A percentile compares a stretch with the other conserved stretches of the same genome.
These are phyloP conservation scores for Allium sativum DNA, from an alignment of 106 monocot genomes.

Conservation along the genomic window DNA sequence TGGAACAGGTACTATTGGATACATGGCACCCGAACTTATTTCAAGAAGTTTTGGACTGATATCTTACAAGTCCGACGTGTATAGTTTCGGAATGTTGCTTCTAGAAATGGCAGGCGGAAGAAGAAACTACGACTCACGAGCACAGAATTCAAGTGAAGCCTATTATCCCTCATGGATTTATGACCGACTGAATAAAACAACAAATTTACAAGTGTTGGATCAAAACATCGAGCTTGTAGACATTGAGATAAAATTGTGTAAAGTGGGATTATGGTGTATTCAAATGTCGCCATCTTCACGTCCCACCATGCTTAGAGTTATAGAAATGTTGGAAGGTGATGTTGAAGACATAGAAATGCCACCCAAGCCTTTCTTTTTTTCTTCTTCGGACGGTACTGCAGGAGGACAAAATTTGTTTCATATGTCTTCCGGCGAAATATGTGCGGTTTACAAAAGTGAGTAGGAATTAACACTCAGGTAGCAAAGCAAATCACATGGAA, in stretches of 20 bases:
- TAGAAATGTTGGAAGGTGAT: slow-evolving; percentile 8
- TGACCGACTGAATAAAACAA: background rate
- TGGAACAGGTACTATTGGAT: background rate
- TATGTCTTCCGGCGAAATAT: too few relatives aligned
- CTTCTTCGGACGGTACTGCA: background rate
- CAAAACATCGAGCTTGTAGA: background rate
- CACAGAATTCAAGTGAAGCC: background rate
- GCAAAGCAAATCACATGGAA: too few relatives aligned
- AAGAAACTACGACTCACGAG: background rate
- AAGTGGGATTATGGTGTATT: slow-evolving; percentile 11
- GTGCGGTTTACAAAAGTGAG: too few relatives aligned
- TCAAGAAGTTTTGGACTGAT: background rate
- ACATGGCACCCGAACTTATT: slow-evolving; percentile 32
- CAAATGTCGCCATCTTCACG: background rate
- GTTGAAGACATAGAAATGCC: background rate
- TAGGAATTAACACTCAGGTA: too few relatives aligned
- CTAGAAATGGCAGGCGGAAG: slow-evolving; percentile 11
- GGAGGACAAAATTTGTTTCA: too few relatives aligned
- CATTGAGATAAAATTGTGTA: background rate
- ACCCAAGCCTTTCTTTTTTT: slow-evolving; percentile 8
- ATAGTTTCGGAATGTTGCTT: slow-evolving; percentile 13
- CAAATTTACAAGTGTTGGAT: background rate
- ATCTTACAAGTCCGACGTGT: slow-evolving; percentile 7
- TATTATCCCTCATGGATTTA: slow-evolving; percentile 12
- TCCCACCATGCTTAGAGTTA: background rate